Conservation (phyloP, 1,139 yeast genomes). For the Yamadazyma epiphylla region DNA sequence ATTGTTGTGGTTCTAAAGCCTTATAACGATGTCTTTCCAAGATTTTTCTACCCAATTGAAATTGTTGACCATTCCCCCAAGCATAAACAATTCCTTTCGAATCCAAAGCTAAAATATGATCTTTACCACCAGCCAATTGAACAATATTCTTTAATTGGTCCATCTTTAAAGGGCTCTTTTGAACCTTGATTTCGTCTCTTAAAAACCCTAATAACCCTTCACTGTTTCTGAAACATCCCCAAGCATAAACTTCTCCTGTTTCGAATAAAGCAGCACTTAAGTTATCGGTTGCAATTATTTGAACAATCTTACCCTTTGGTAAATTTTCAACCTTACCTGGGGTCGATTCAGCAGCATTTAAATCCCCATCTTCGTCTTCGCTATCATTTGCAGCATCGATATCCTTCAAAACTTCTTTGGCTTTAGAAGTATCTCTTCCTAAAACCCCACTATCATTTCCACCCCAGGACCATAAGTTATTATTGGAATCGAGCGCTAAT, state of each 20-base stretch:
- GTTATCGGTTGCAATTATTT: slow-evolving; percentile 91
- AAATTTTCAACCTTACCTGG: slow-evolving; percentile 73
- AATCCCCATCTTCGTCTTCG: slow-evolving; percentile 75
- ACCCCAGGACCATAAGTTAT: slow-evolving; percentile 95
- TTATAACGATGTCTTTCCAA: slow-evolving; percentile 71
- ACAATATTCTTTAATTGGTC: slow-evolving; percentile 64
- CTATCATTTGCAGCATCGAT: slow-evolving; percentile 50
- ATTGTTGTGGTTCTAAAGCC: slow-evolving; percentile 71
- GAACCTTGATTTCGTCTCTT: slow-evolving; percentile 55
- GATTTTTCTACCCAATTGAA: slow-evolving; percentile 82
- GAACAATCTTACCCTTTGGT: slow-evolving; percentile 62
- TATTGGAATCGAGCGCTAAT: slow-evolving; percentile 70
- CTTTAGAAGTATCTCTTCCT: slow-evolving; percentile 79
- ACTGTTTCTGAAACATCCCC: slow-evolving; percentile 95
- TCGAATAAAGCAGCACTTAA: slow-evolving; percentile 75
- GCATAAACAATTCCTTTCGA: slow-evolving; percentile 83
- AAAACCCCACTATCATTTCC: slow-evolving; percentile 88
- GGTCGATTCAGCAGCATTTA: slow-evolving; percentile 84
- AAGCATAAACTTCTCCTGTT: slow-evolving; percentile 88
- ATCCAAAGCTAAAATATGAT: slow-evolving; percentile 82
- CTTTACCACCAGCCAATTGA: slow-evolving; percentile 91
- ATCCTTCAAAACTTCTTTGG: slow-evolving; percentile 58
- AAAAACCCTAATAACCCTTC: slow-evolving; percentile 89
- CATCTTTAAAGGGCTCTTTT: slow-evolving; percentile 64
- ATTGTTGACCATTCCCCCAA: slow-evolving; percentile 97